These are phyloP conservation scores for Chenopodium suecicum DNA, from an alignment of 148 eudicot species.

Conservation along the genomic window DNA sequence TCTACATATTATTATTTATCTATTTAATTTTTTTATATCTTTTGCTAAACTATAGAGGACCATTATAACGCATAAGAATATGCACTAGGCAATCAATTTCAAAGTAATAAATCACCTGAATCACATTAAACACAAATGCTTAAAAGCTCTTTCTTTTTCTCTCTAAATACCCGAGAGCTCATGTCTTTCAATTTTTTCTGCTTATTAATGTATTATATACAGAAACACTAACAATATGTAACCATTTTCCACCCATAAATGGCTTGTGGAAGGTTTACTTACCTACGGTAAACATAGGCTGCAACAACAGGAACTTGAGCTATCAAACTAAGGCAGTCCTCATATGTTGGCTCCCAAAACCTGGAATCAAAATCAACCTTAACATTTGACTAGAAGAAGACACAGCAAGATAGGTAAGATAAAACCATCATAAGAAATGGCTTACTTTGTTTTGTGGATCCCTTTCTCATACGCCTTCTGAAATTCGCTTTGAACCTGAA, in stretches of 20 bases:
- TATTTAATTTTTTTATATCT: background rate
- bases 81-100: background rate
- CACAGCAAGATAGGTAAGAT: background rate
- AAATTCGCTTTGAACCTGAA: constrained; percentile 92
- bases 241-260: background rate
- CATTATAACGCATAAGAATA: background rate
- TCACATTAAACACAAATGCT: background rate
- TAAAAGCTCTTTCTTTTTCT: background rate
- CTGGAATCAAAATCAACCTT: constrained; percentile 41
- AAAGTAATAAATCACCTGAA: too few relatives aligned
- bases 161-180: background rate
- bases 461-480: constrained; percentile 99
- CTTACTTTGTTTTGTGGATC: constrained; percentile 84
- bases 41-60: background rate
- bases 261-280: constrained; percentile 21
- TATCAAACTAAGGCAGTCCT: constrained; percentile 89
- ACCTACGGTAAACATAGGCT: constrained; percentile 94
- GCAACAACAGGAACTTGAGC: constrained; percentile 92
- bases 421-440: constrained; percentile 6
- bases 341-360: constrained; percentile 96
- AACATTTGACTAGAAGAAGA: constrained; percentile 13
- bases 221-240: background rate
- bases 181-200: background rate
- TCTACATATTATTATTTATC: background rate
- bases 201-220: background rate